Base-by-base conservation (phyloP, 2,329 filamentous ascomycete species). In the Fusarium sp. region DNA sequence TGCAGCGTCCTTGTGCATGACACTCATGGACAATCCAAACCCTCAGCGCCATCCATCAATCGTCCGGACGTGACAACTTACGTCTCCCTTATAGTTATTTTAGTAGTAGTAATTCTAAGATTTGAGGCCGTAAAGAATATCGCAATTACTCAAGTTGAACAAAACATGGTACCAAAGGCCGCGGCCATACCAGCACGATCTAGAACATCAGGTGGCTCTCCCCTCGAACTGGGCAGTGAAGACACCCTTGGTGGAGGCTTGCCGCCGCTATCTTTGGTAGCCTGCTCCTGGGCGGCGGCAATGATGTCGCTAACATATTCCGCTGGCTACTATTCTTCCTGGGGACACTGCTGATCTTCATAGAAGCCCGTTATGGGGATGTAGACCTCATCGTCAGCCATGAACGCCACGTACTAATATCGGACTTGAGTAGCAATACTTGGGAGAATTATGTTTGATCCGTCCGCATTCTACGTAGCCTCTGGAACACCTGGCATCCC, bases 281-380 rank as follows among this genome's bases (percentile, higher is more conserved):
- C 51, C 10, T 63, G 60, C 28, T 63, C 60, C 16, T 59, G 27
- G 11, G 52, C 60, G 2, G 44, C 46, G 5, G 44, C 27, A 13
- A 63, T 28, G 18, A 60, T 63, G 23, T 63, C 54, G 12, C 60
- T 41, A 18, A 60, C 54, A 12, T 63, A 53, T 5, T 40, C 40
- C 6, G 46, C 37, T 11, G 55, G 60, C 60, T 28, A 59, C 60
- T 54, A 59, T 6, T 53, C 28, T 4, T 60, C 34, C 2, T 51
- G 23, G 4, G 47, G 47, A 18, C 60, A 63, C 10, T 40, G 43
- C 34, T 23, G 2, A 5, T 18, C 31, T 34, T 13, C 8, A n/a
- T 39, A 51, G 13, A 10, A 27, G 8, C 48, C 48, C 31, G 37
- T 51, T 11, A 63, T 13, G 12, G 47, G 59, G 18, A 55, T 55